phyloP scores from a whole-genome alignment of 345 rosid species.

The Brassica nigra region DNA sequence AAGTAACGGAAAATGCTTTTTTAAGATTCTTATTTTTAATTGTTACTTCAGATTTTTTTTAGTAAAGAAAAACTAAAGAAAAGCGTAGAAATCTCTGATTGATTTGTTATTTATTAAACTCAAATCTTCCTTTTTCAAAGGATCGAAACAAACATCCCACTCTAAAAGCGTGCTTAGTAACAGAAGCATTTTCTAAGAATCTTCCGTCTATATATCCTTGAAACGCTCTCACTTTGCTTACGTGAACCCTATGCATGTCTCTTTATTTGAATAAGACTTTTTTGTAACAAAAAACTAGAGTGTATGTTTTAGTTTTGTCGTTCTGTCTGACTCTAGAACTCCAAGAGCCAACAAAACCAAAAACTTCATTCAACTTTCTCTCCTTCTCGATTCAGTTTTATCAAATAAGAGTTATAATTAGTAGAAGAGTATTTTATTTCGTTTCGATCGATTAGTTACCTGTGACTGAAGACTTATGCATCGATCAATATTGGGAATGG shows the following conservation, averaged over 20 bases:
- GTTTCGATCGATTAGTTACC: neutral
- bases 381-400: neutral
- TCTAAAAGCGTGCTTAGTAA: constrained; percentile 36
- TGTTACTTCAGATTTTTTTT: neutral
- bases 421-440: constrained; percentile 6
- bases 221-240: constrained; percentile 35
- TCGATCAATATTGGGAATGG: constrained; percentile 21
- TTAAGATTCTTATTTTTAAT: neutral
- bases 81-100: constrained; percentile 10
- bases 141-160: constrained; percentile 34
- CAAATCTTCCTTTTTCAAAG: neutral
- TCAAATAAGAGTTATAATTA: neutral
- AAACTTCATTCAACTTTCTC: neutral
- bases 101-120: constrained; percentile 7
- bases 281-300: too few relatives aligned
- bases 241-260: constrained; percentile 35
- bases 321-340: constrained; percentile 12
- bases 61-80: neutral
- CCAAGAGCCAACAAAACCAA: constrained; percentile 1
- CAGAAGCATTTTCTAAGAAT: constrained; percentile 33
- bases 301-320: constrained; percentile 1
- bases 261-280: constrained; percentile 3
- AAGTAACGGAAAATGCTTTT: neutral
- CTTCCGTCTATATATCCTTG: constrained; percentile 34
- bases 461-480: constrained; percentile 12